These are phyloP conservation scores for Rhynchosporium agropyri DNA, from an alignment of 2,329 filamentous ascomycete genomes.

Conservation along the genomic window DNA sequence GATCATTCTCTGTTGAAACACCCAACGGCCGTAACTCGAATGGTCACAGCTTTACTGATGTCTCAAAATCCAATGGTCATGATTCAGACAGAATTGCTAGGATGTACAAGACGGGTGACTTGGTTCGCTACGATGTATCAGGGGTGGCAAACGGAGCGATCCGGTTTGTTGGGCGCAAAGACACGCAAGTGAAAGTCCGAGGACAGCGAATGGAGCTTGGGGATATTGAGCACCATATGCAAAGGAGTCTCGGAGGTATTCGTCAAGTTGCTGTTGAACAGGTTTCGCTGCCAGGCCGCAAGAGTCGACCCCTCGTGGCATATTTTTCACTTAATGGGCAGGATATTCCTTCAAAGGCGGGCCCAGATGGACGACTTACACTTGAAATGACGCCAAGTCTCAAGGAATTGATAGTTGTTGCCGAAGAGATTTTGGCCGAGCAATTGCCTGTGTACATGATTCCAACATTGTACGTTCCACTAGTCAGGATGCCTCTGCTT, in stretches of 20 bases:
- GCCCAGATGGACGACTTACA: too few species aligned
- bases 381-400: not conserved
- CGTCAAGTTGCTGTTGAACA: not conserved
- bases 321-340: not conserved
- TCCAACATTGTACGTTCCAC: conserved; percentile 13
- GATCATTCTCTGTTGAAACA: too few species aligned
- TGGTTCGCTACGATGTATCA: conserved; percentile 51
- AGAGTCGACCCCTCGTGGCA: not conserved
- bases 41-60: not conserved
- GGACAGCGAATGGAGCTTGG: conserved; percentile 66
- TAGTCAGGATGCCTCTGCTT: conserved; percentile 11
- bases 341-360: not conserved
- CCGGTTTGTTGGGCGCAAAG: conserved; percentile 63
- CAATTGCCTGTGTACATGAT: conserved; percentile 17
- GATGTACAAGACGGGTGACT: conserved; percentile 42
- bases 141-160: conserved; percentile 52
- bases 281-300: not conserved
- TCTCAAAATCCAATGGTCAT: not conserved
- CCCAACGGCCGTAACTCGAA: not conserved
- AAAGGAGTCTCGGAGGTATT: not conserved
- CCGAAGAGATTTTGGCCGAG: not conserved
- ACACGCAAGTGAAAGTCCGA: conserved; percentile 66
- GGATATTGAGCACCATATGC: conserved; percentile 52
- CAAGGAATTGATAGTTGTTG: not conserved
- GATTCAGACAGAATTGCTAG: not conserved